These are phyloP conservation scores for Cylindricascospora bacillispora DNA, from an alignment of 1,139 yeast genomes.

Conservation along the genomic window DNA sequence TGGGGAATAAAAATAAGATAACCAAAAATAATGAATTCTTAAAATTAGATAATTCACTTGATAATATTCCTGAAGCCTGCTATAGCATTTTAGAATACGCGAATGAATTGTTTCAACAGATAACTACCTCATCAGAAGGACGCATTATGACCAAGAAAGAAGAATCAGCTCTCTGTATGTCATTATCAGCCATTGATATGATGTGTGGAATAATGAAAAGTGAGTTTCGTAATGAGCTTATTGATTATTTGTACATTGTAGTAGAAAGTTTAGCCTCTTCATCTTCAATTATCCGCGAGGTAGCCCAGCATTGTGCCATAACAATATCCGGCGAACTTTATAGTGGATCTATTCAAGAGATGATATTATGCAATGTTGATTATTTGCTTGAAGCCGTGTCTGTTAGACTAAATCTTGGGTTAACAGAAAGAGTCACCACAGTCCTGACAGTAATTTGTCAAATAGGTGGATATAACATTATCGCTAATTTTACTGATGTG, in stretches of 20 bases:
- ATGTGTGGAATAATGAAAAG: slow-evolving; percentile 29
- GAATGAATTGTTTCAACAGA: slow-evolving; percentile 17
- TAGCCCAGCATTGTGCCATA: slow-evolving; percentile 35
- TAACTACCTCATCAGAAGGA: slow-evolving; percentile 9
- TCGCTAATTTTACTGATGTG: slow-evolving; percentile 61
- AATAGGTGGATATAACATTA: slow-evolving; percentile 54
- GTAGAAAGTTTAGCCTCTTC: slow-evolving; percentile 42
- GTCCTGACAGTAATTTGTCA: slow-evolving; percentile 54
- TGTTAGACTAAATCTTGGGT: slow-evolving; percentile 49
- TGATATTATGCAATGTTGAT: slow-evolving; percentile 61
- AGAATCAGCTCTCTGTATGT: slow-evolving; percentile 8
- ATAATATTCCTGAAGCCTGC: background rate
- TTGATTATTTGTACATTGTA: slow-evolving; percentile 44
- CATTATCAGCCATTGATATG: slow-evolving; percentile 31
- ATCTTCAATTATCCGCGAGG: slow-evolving; percentile 30
- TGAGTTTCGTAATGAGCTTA: slow-evolving; percentile 36
- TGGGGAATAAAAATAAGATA: too few species aligned
- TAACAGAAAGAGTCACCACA: slow-evolving; percentile 65
- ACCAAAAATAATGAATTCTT: too few species aligned
- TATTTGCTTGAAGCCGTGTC: slow-evolving; percentile 71
- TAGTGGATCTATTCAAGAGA: slow-evolving; percentile 38
- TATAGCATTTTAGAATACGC: slow-evolving; percentile 23
- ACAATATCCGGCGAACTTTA: slow-evolving; percentile 44
- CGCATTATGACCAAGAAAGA: slow-evolving; percentile 5
- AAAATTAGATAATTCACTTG: too few species aligned